These are phyloP conservation scores for Allomyces macrogynus DNA, from an alignment of 192 early-diverging fungal genomes.

Conservation along the genomic window DNA sequence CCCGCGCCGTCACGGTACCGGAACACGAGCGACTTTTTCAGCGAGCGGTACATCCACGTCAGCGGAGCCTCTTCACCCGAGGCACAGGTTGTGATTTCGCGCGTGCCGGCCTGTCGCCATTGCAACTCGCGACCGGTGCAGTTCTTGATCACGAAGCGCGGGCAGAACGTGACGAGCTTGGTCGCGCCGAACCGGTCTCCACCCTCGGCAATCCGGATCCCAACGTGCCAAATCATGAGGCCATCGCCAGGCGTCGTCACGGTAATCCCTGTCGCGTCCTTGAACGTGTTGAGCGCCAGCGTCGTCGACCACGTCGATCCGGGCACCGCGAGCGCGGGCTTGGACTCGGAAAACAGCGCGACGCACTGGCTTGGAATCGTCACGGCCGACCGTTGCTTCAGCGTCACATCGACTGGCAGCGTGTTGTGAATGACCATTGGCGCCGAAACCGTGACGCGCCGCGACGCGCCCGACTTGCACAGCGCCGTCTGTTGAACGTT, in stretches of 20 bases:
- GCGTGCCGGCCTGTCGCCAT: constrained; percentile 49
- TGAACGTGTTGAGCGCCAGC: neutral
- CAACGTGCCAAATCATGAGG: neutral
- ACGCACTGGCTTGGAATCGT: neutral
- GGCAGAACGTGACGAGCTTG: constrained; percentile 73
- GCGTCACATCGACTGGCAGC: neutral
- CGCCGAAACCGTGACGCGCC: neutral
- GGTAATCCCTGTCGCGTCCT: neutral
- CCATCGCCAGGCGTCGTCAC: neutral
- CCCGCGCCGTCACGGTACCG: constrained; percentile 25
- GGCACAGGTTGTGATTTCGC: constrained; percentile 17
- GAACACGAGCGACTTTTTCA: constrained; percentile 45
- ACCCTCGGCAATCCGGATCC: neutral
- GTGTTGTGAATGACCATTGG: neutral
- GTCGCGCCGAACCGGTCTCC: constrained; percentile 27
- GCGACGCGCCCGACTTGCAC: neutral
- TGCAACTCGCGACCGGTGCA: constrained; percentile 44
- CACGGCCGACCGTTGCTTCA: neutral
- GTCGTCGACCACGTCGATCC: neutral
- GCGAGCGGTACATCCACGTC: constrained; percentile 38
- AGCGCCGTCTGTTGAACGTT: neutral
- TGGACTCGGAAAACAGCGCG: neutral
- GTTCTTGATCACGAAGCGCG: constrained; percentile 80
- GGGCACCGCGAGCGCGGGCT: neutral
- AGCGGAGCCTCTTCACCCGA: constrained; percentile 38